These are phyloP conservation scores for Acanthamoeba divionensis DNA, from an alignment of 208 protist genomes.

Conservation along the genomic window DNA sequence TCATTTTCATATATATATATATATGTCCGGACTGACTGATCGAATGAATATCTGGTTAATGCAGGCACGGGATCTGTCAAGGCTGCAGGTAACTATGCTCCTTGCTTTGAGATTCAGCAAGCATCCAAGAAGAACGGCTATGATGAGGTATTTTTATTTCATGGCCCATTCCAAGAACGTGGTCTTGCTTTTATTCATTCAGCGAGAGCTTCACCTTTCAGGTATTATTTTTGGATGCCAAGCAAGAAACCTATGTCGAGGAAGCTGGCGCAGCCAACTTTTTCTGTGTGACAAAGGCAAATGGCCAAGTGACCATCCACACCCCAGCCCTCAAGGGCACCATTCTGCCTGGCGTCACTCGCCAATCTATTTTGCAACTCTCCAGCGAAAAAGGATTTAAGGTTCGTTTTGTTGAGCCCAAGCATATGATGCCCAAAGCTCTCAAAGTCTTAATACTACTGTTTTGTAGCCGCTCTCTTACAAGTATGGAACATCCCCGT, in stretches of 20 bases:
- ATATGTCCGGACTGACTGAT: not conserved
- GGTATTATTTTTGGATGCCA: constrained; percentile 46
- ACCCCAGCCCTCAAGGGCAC: constrained; percentile 5
- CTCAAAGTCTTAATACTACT: not conserved
- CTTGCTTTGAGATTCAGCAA: constrained; percentile 48
- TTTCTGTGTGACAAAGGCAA: not conserved
- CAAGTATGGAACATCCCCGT: too few species aligned
- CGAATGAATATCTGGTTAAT: not conserved
- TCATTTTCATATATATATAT: too few species aligned
- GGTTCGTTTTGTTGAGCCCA: not conserved
- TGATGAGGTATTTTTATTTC: not conserved
- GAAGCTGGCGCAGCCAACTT: constrained; percentile 49
- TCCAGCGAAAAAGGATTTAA: constrained; percentile 3
- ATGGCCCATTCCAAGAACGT: not conserved
- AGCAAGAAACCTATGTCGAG: constrained; percentile 49
- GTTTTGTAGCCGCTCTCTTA: not conserved
- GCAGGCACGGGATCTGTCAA: constrained; percentile 15
- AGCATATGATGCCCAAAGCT: not conserved
- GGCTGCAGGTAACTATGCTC: constrained; percentile 23
- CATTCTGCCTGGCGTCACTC: constrained; percentile 41
- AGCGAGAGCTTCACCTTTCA: not conserved
- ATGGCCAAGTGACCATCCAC: constrained; percentile 33
- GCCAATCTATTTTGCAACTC: constrained; percentile 42
- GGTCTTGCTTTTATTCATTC: not conserved
- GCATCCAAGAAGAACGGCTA: constrained; percentile 45